A percentile compares a stretch with the other conserved stretches of the same genome.
phyloP scores from a whole-genome alignment of 805 yeast genomes.

The Pichia sporocuriosa region DNA sequence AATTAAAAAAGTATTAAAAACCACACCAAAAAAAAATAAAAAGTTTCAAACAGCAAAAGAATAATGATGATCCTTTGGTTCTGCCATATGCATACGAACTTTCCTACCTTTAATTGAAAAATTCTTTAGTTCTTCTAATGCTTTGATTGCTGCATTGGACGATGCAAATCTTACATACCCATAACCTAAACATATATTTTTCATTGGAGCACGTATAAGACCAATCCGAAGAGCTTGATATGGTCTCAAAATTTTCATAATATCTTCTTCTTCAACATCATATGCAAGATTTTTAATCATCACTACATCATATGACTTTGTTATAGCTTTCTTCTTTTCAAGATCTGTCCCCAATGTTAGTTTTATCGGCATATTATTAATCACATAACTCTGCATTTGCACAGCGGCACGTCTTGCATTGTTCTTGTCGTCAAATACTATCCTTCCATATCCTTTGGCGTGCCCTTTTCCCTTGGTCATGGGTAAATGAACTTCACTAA shows the following conservation, averaged over 20 bases:
- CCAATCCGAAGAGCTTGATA: conserved; percentile 26
- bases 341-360: conserved; percentile 16
- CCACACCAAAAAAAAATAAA: not conserved
- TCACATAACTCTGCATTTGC: conserved; percentile 29
- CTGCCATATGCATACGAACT: conserved; percentile 29
- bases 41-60: conserved; percentile 19
- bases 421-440: conserved; percentile 18
- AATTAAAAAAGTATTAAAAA: not conserved
- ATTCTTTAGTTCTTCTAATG: conserved; percentile 39
- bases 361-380: conserved; percentile 24
- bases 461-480: conserved; percentile 13
- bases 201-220: conserved; percentile 25
- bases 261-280: conserved; percentile 20
- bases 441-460: conserved; percentile 23
- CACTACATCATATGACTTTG: conserved; percentile 23
- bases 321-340: conserved; percentile 1
- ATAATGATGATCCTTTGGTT: conserved; percentile 21
- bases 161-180: conserved; percentile 56
- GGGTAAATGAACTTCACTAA: conserved; percentile 14
- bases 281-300: conserved; percentile 26
- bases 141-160: conserved; percentile 36
- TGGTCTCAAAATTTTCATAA: conserved; percentile 22
- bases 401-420: conserved; percentile 22
- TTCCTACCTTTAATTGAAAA: conserved; percentile 39
- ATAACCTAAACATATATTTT: conserved; percentile 37